Conservation (phyloP, 371 early-diverging fungal genomes). For the Mortierella sp. region DNA sequence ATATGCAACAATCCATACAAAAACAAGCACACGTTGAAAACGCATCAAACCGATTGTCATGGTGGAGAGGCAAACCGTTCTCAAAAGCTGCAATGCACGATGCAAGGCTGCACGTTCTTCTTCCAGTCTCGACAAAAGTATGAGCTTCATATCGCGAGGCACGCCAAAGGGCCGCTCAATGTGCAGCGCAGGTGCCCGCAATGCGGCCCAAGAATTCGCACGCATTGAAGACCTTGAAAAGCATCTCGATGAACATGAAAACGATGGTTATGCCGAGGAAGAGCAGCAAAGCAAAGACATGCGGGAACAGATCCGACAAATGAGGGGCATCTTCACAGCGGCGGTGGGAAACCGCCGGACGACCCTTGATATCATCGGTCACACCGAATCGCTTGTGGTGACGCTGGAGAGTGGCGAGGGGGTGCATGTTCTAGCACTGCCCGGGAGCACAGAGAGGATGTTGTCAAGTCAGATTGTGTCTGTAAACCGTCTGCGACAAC, state of each 20-base stretch:
- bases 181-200: constrained; percentile 2
- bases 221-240: background rate
- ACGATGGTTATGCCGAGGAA: constrained; percentile 1
- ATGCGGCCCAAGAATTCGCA: constrained; percentile 4
- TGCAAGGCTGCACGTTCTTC: background rate
- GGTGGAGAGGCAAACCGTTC: constrained; percentile 5
- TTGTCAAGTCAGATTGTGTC: background rate
- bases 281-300: constrained; percentile 5
- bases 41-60: constrained; percentile 7
- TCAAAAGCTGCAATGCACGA: background rate
- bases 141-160: constrained; percentile 3
- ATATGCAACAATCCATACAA: background rate
- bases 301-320: background rate
- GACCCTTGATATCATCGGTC: background rate
- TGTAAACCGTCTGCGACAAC: constrained; percentile 8
- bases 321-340: background rate
- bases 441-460: constrained; percentile 2
- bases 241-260: background rate
- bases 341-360: background rate
- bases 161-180: background rate
- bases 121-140: constrained; percentile 4
- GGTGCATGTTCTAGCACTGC: background rate
- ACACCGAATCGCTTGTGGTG: constrained; percentile 1
- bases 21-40: background rate
- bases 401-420: background rate